Evolutionary conservation across 2,329 filamentous ascomycete species (phyloP).

Genomic region (Alternaria triticimaculans): DNA sequence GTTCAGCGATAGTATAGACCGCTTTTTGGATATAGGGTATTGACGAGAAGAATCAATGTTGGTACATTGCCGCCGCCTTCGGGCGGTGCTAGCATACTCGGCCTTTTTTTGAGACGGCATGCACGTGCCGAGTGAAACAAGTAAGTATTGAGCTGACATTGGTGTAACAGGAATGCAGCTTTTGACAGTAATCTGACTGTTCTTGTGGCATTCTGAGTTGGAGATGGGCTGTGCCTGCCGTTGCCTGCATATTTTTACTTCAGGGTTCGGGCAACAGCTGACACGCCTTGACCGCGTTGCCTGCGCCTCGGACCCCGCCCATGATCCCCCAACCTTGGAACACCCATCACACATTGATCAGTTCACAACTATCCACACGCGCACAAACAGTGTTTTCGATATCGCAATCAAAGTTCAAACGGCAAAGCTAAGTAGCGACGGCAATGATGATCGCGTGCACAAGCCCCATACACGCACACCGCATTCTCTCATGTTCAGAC

Average conservation of each 20-base stretch:
- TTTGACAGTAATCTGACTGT: neutral
- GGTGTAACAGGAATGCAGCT: neutral
- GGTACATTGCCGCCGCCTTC: neutral
- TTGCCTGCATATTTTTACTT: neutral
- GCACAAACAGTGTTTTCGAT: neutral
- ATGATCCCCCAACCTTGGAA: neutral
- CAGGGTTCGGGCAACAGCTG: neutral
- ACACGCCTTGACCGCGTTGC: neutral
- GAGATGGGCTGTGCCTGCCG: neutral
- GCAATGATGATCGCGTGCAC: neutral
- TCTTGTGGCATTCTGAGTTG: neutral
- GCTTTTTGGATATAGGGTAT: neutral
- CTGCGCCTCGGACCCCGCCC: neutral
- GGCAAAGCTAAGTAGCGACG: neutral
- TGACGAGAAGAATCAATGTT: neutral
- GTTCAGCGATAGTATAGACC: conserved; percentile 7
- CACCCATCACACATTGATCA: neutral
- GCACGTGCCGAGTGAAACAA: neutral
- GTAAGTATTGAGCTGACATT: neutral
- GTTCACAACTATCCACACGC: neutral
- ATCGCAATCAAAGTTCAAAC: neutral
- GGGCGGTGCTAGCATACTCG: neutral
- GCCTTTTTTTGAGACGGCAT: neutral
- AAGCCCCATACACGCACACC: neutral
- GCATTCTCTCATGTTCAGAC: neutral